A percentile compares a stretch with the other conserved stretches of the same genome.
Conservation (phyloP, 2,329 filamentous ascomycete species). For the Talaromyces sp. region DNA sequence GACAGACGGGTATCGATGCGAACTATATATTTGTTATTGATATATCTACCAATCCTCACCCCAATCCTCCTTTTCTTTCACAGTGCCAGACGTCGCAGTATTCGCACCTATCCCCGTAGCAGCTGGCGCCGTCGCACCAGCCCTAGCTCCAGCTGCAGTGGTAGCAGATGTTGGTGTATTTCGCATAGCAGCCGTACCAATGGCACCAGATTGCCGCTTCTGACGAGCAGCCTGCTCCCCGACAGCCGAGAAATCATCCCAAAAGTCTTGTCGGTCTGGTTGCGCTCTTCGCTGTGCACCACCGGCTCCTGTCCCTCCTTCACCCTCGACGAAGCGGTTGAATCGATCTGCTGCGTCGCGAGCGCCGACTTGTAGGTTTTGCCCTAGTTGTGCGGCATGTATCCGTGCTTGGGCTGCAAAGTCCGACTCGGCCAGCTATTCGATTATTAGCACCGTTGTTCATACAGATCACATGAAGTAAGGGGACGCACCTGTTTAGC, state of each 20-base stretch:
- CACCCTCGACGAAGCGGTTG: conserved; percentile 82
- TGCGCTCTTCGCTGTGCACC: conserved; percentile 46
- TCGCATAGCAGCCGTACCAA: conserved; percentile 65
- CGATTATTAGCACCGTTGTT: not conserved
- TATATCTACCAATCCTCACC: conserved; percentile 17
- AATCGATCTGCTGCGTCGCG: conserved; percentile 75
- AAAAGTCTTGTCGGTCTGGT: conserved; percentile 75
- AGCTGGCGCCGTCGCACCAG: conserved; percentile 24
- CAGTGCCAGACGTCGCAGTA: conserved; percentile 8
- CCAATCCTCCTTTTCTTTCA: conserved; percentile 47
- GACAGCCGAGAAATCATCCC: conserved; percentile 77
- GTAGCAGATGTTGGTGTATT: conserved; percentile 33
- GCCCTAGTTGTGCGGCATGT: conserved; percentile 53
- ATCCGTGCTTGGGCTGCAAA: conserved; percentile 68
- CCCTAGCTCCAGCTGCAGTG: conserved; percentile 16
- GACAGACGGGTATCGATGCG: conserved; percentile 9
- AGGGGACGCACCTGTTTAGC: conserved; percentile 68
- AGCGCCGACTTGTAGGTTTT: conserved; percentile 63
- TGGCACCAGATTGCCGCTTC: conserved; percentile 46
- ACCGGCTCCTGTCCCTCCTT: conserved; percentile 45
- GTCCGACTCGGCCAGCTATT: conserved; percentile 73
- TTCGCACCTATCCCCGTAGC: conserved; percentile 22
- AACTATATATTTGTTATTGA: conserved; percentile 6
- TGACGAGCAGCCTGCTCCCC: conserved; percentile 22
- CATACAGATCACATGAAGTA: not conserved